Conservation (phyloP, 2,329 filamentous ascomycete species). For the Cyclaneusma minus region DNA sequence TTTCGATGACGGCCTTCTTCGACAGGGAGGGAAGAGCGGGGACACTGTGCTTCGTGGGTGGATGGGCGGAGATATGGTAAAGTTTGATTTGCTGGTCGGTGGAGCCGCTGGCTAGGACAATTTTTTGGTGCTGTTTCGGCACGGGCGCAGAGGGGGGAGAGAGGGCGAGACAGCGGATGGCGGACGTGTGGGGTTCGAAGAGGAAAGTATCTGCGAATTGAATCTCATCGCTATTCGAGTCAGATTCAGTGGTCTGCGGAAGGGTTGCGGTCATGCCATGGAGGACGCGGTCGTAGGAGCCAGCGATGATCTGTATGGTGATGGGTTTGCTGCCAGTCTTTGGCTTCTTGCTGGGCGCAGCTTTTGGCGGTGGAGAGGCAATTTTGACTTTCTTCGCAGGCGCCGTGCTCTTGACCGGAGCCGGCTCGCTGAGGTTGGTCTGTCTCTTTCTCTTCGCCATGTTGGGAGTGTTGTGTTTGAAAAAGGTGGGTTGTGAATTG, state of each 20-base stretch:
- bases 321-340: slow-evolving; percentile 16
- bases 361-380: slow-evolving; percentile 1
- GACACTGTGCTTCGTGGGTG: slow-evolving; percentile 40
- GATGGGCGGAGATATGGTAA: slow-evolving; percentile 68
- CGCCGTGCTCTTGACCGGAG: slow-evolving; percentile 1
- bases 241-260: slow-evolving; percentile 15
- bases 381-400: slow-evolving; percentile 3
- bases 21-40: slow-evolving; percentile 50
- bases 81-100: slow-evolving; percentile 93
- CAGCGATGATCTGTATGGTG: slow-evolving; percentile 78
- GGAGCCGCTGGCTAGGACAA: slow-evolving; percentile 79
- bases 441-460: slow-evolving; percentile 3
- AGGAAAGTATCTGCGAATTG: slow-evolving; percentile 86
- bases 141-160: slow-evolving; percentile 55
- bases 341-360: slow-evolving; percentile 5
- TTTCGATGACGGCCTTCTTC: slow-evolving; percentile 64
- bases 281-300: slow-evolving; percentile 85
- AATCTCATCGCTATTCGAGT: slow-evolving; percentile 25
- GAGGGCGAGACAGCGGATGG: slow-evolving; percentile 77
- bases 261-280: slow-evolving; percentile 79
- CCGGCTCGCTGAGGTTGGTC: slow-evolving; percentile 1
- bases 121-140: slow-evolving; percentile 55
- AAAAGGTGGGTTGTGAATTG: too few relatives aligned
- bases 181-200: slow-evolving; percentile 83
- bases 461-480: too few relatives aligned